These are phyloP conservation scores for Acephala macrosclerotiorum DNA, from an alignment of 2,329 filamentous ascomycete genomes.

Conservation along the genomic window DNA sequence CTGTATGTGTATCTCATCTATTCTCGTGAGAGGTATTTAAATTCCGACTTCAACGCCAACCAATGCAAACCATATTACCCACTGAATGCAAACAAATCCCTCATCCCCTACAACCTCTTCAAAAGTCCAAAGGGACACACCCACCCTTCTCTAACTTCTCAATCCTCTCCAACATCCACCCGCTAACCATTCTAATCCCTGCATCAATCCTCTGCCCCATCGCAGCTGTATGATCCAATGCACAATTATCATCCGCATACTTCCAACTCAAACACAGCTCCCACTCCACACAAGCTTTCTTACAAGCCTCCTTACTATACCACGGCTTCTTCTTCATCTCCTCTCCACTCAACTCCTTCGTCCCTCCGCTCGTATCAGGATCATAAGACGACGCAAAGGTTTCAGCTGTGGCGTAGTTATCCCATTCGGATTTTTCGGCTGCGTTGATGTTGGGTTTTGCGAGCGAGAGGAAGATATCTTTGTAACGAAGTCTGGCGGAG, in stretches of 20 bases:
- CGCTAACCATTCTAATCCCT: conserved; percentile 6
- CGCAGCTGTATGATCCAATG: neutral
- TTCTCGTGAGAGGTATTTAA: neutral
- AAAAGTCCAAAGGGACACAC: neutral
- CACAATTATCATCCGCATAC: conserved; percentile 4
- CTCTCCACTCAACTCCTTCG: neutral
- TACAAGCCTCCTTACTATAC: neutral
- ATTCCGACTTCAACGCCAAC: no score
- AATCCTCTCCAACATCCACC: conserved; percentile 17
- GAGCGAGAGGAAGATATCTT: conserved; percentile 9
- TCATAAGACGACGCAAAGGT: no score
- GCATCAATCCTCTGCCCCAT: neutral
- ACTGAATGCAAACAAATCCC: neutral
- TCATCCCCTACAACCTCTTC: no score
- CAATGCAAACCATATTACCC: neutral
- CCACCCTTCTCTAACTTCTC: neutral
- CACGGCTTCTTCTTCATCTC: no score
- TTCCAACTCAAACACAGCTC: conserved; percentile 3
- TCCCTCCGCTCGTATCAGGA: conserved; percentile 10
- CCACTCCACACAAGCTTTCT: neutral
- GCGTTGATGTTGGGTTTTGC: neutral
- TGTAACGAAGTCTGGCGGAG: neutral
- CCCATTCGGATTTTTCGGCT: conserved; percentile 13
- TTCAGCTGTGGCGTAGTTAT: conserved; percentile 16
- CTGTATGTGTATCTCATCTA: neutral